phyloP scores from a whole-genome alignment of 2,329 filamentous ascomycete species.

The Helicocarpus griseus region DNA sequence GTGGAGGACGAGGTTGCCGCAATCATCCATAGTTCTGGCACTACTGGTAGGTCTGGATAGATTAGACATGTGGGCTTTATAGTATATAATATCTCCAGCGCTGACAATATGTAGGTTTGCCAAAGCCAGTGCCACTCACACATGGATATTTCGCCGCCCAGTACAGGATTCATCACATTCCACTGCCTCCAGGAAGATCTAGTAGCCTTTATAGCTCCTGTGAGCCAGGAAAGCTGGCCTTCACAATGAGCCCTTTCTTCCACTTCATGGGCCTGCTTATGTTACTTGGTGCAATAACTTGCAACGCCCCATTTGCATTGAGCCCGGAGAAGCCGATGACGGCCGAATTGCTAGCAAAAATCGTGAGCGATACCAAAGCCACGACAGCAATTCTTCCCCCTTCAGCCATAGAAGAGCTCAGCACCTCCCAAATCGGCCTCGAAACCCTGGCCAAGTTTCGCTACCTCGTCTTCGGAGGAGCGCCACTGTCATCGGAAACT shows the following conservation, averaged over 20 bases:
- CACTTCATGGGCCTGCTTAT: slow-evolving; percentile 20
- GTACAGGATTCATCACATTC: slow-evolving; percentile 7
- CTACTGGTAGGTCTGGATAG: slow-evolving; percentile 20
- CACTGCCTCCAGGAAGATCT: slow-evolving; percentile 12
- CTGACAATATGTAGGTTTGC: slow-evolving; percentile 16
- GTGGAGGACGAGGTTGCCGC: slow-evolving; percentile 15
- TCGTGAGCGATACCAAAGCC: slow-evolving; percentile 14
- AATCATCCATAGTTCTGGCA: slow-evolving; percentile 30
- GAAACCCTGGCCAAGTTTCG: slow-evolving; percentile 10
- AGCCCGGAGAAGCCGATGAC: slow-evolving; percentile 20
- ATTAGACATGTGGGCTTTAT: not conserved
- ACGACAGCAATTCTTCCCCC: slow-evolving; percentile 16
- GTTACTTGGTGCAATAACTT: slow-evolving; percentile 14
- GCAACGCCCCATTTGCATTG: slow-evolving; percentile 13
- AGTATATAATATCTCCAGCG: not conserved
- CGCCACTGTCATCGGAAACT: slow-evolving; percentile 12
- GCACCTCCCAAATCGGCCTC: slow-evolving; percentile 12
- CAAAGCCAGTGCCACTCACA: slow-evolving; percentile 22
- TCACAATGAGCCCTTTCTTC: slow-evolving; percentile 18
- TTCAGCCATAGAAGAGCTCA: slow-evolving; percentile 20
- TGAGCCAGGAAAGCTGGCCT: slow-evolving; percentile 10
- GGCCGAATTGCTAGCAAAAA: slow-evolving; percentile 14
- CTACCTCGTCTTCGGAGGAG: slow-evolving; percentile 15
- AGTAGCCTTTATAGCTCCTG: slow-evolving; percentile 7
- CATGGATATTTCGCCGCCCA: slow-evolving; percentile 18